A percentile compares a stretch with the other conserved stretches of the same genome.
Evolutionary conservation across 2,329 filamentous ascomycete genomes (phyloP).

Genomic region (Aspergillus eucalypticola): DNA sequence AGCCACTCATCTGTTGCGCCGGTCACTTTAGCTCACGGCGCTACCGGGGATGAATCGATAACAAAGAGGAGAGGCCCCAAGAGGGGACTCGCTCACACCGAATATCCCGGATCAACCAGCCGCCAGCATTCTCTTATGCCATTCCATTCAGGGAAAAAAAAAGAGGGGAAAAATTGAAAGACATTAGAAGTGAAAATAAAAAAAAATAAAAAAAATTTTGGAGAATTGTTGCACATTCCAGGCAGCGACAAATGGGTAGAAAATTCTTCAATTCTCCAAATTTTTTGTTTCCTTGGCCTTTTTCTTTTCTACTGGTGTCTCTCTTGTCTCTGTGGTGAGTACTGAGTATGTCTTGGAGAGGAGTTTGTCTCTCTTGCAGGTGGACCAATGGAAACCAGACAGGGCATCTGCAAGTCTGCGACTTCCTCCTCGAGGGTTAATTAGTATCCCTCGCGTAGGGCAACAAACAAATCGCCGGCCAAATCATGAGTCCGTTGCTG

Average conservation of each 20-base stretch:
- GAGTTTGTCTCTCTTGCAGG: background rate
- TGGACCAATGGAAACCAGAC: background rate
- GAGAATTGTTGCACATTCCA: too few species aligned
- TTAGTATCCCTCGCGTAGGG: slow-evolving; percentile 1
- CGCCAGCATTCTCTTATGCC: slow-evolving; percentile 1
- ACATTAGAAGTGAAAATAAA: background rate
- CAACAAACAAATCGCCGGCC: slow-evolving; percentile 2
- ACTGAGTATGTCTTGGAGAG: background rate
- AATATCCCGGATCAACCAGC: background rate
- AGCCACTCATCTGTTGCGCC: background rate
- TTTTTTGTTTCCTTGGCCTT: too few species aligned
- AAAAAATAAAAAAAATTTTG: too few species aligned
- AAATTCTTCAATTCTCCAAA: too few species aligned
- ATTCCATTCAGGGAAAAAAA: background rate
- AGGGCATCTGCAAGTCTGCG: background rate
- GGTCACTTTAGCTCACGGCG: slow-evolving; percentile 1
- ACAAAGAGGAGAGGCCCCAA: background rate
- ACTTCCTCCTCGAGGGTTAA: background rate
- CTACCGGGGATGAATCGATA: slow-evolving; percentile 5
- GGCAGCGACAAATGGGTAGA: too few species aligned
- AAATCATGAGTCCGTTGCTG: background rate
- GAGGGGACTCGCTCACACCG: background rate
- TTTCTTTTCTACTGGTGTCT: too few species aligned
- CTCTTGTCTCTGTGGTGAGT: too few species aligned
- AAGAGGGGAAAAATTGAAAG: background rate